Evolutionary conservation across 805 yeast genomes (phyloP).

Genomic region (Yarrowia keelungensis): DNA sequence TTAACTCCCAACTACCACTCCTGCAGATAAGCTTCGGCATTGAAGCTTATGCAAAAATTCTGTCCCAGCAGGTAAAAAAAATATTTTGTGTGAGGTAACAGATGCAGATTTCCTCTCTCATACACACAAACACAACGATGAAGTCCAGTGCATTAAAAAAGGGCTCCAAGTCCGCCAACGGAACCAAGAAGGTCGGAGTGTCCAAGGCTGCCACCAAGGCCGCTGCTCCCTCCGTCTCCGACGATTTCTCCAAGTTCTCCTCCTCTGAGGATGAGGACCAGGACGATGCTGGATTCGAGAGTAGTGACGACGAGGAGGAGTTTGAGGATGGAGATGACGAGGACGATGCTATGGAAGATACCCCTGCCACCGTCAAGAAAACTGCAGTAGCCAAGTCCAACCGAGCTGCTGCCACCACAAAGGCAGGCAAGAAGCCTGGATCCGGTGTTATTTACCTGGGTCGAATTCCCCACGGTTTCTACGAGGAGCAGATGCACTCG

Average conservation of each 20-base stretch:
- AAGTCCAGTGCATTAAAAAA: slow-evolving; percentile 35
- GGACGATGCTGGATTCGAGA: slow-evolving; percentile 34
- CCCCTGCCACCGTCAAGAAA: slow-evolving; percentile 23
- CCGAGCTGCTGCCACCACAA: slow-evolving; percentile 22
- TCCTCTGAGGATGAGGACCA: slow-evolving; percentile 26
- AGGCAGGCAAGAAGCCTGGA: slow-evolving; percentile 19
- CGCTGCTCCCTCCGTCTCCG: neutral
- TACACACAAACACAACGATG: slow-evolving; percentile 29
- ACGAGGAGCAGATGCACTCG: slow-evolving; percentile 71
- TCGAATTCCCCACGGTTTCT: slow-evolving; percentile 90
- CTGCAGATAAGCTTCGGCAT: slow-evolving; percentile 18
- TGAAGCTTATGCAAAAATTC: slow-evolving; percentile 31
- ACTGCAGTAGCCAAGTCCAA: slow-evolving; percentile 37
- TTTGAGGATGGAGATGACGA: slow-evolving; percentile 31
- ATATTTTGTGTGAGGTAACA: slow-evolving; percentile 19
- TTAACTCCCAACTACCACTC: neutral
- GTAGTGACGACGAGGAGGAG: slow-evolving; percentile 36
- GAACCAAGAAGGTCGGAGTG: slow-evolving; percentile 24
- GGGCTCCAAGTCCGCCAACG: slow-evolving; percentile 26
- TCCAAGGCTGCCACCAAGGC: slow-evolving; percentile 25
- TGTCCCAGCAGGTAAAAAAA: slow-evolving; percentile 22
- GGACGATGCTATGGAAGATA: slow-evolving; percentile 26
- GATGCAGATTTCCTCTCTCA: slow-evolving; percentile 27
- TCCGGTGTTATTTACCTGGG: slow-evolving; percentile 84
- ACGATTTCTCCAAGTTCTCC: slow-evolving; percentile 29